Base-by-base conservation (phyloP, 2,329 filamentous ascomycete species). In the Colletotrichum brevisporum region DNA sequence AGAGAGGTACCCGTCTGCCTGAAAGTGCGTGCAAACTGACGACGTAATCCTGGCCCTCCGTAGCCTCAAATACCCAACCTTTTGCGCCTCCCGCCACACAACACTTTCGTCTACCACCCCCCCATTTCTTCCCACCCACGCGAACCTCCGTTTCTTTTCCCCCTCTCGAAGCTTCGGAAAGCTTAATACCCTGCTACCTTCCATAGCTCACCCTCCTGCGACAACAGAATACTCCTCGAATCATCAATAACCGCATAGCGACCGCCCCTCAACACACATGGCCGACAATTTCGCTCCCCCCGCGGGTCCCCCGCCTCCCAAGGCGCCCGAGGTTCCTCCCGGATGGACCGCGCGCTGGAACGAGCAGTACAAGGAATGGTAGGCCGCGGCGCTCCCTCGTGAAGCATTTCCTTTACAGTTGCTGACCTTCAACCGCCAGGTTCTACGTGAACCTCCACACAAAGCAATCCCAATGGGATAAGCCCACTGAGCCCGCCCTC, bases 361-460 rank as follows among this genome's bases (percentile, higher is more conserved):
- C 80, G 90, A 92, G 0, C 90, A 96, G 76, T 97, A 97, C 84
- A 91, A 91, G 76, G 92, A 96, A 87, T 97, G 93, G 91, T 90
- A 77, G 73, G 83, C 18, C 15, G 13, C 21, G 12, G 26, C 52
- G 43, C 58, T 59, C 21, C 47, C 67, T 39, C 63, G 12, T 16
- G 12, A 21, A 21, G 15, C 39, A 18, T 26, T 26, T 26, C 47
- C n/a, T 12, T 8, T 8, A 50, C 9, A 12, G 47, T 18, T 18
- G 10, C 47, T 50, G 41, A 43, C 24, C 15, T 27, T 13, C 15
- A 41, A 2, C 26, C 10, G 6, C 8, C 71, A 94, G 92, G 91
- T 97, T 96, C 88, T 98, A 93, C 83, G 92, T 97, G 70, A 96
- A 98, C 83, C 89, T 92, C 70, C 89, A 91, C 80, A 97, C 94